Evolutionary conservation across 2,329 filamentous ascomycete genomes (phyloP).

Genomic region (Plenodomus tracheiphilus): DNA sequence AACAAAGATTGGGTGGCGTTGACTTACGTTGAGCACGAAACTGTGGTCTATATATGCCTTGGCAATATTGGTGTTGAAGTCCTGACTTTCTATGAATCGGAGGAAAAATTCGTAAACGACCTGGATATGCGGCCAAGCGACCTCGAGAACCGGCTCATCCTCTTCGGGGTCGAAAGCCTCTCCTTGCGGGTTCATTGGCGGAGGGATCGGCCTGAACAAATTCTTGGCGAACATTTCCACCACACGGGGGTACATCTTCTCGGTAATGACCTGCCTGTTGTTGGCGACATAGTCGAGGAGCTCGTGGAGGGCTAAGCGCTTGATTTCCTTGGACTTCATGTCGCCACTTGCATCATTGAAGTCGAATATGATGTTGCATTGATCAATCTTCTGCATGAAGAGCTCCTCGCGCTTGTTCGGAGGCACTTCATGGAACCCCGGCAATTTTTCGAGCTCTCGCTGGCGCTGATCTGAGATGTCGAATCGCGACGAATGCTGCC

Average conservation of each 20-base stretch:
- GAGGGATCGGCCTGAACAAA: conserved; percentile 93
- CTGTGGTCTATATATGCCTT: conserved; percentile 98
- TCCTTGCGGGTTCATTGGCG: conserved; percentile 95
- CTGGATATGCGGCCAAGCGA: conserved; percentile 98
- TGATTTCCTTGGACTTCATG: conserved; percentile 99
- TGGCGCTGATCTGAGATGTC: conserved; percentile 90
- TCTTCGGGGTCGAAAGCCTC: conserved; percentile 98
- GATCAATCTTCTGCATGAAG: conserved; percentile 99
- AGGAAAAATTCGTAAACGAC: conserved; percentile 99
- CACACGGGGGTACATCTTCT: conserved; percentile 97
- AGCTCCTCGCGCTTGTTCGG: conserved; percentile 93
- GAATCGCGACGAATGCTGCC: conserved; percentile 96
- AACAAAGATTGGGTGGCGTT: background rate
- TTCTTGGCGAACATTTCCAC: conserved; percentile 99
- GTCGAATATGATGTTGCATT: conserved; percentile 99
- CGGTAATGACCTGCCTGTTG: conserved; percentile 96
- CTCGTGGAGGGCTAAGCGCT: conserved; percentile 92
- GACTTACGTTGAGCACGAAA: conserved; percentile 78
- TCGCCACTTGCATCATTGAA: conserved; percentile 98
- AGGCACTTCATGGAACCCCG: conserved; percentile 95
- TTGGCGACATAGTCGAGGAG: conserved; percentile 97
- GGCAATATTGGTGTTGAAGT: conserved; percentile 99
- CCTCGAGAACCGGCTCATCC: conserved; percentile 95
- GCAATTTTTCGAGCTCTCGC: conserved; percentile 93
- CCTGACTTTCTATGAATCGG: conserved; percentile 97